Evolutionary conservation across 106 monocot genomes (phyloP), one percentile per base, ranked within the genome.

Genomic region (Acorus gramineus): DNA sequence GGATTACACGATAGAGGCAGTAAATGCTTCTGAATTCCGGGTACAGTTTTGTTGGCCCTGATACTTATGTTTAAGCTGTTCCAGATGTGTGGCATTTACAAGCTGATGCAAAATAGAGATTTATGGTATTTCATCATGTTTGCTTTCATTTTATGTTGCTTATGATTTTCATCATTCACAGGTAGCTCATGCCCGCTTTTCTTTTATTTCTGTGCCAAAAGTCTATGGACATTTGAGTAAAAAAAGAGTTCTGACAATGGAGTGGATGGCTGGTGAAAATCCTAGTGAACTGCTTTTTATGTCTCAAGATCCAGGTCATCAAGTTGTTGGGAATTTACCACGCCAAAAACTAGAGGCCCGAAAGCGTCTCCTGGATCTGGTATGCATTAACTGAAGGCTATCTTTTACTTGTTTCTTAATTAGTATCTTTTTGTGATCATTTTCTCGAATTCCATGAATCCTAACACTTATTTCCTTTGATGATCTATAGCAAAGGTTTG

Each of bases 1-100:
- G 75, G 86, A 94, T 73, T 94, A 94, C 75, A 81, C 50, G 66
- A 57, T 81, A 64, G 94, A 94, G 86, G 89, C 94, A 59, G 74
- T 80, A 63, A 94, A 94, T 86, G 89, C 86, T 46, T 75, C 77
- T 44, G 81, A 84, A 57, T 94, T 94, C 62, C 49, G 65, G 86
- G 94, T 94, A 85, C 11, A 28, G 28, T 28, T 54, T 57, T 42
- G 12, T 13, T 61, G 7, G 46, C 55, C 9, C 44, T 7, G 47
- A 14, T 53, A 14, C 5, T 65, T 28, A 53, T 47, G 7, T 55
- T 45, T 6, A 12, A 28, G 11, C 46, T 52, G 59, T 61, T 44
- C 28, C 28, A 28, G 28, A 28, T 28, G 28, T 28, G 28, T 28
- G 28, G 28, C 28, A 28, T 28, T 28, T 28, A 28, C 28, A 28